These are phyloP conservation scores for Curvularia sp. DNA, from an alignment of 2,329 filamentous ascomycete genomes.

Conservation along the genomic window DNA sequence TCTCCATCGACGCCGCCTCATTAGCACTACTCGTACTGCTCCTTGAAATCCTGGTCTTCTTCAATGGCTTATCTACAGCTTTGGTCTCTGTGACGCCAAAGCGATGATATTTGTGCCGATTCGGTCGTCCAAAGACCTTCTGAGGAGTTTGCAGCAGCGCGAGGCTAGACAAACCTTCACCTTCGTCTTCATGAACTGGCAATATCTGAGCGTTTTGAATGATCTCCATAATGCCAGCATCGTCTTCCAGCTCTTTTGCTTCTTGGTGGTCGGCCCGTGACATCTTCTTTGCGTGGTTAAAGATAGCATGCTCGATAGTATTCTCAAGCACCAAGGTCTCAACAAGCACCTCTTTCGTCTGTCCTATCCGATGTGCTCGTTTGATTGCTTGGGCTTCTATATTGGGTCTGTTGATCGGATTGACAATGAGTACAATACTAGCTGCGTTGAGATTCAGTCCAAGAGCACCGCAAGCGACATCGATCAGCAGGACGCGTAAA, in stretches of 20 bases:
- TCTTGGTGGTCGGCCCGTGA: conserved; percentile 65
- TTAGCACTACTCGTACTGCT: not conserved
- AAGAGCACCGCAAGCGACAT: conserved; percentile 86
- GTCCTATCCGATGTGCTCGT: conserved; percentile 85
- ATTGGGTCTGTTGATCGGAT: conserved; percentile 82
- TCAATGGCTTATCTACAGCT: conserved; percentile 24
- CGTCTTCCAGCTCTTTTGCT: conserved; percentile 65
- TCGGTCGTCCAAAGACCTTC: conserved; percentile 54
- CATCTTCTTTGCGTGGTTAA: conserved; percentile 77
- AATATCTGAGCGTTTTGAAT: conserved; percentile 64
- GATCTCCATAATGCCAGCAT: conserved; percentile 64
- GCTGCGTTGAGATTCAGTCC: conserved; percentile 85
- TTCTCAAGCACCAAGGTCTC: conserved; percentile 83
- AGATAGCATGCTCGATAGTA: conserved; percentile 85
- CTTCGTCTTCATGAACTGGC: conserved; percentile 48
- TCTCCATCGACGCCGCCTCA: not conserved
- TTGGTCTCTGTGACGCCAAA: conserved; percentile 31
- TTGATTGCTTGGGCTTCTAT: conserved; percentile 92
- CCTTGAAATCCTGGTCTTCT: conserved; percentile 26
- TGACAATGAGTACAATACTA: conserved; percentile 87
- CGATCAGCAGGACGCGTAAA: conserved; percentile 85
- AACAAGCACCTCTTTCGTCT: conserved; percentile 77
- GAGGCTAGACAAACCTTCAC: conserved; percentile 47
- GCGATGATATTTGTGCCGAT: conserved; percentile 41
- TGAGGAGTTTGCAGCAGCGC: conserved; percentile 53